A percentile compares a stretch with the other conserved stretches of the same genome.
phyloP scores from a whole-genome alignment of 495 filamentous ascomycete genomes.

The Tirmania nivea region DNA sequence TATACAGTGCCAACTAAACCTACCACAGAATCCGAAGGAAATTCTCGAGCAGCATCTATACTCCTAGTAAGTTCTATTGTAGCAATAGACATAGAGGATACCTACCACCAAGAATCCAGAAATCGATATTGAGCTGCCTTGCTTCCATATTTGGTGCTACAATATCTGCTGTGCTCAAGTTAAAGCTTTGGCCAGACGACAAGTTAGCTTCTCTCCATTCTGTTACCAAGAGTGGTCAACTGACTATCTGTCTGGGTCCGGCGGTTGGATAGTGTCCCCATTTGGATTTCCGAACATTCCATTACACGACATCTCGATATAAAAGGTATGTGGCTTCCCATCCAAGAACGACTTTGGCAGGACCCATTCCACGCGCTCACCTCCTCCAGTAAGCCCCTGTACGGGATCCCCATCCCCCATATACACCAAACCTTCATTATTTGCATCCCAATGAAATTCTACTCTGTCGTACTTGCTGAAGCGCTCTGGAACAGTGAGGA shows the following conservation, averaged over 20 bases:
- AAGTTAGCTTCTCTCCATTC: too few species aligned
- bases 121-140: slow-evolving; percentile 64
- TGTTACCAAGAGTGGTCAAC: not conserved
- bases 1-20: not conserved
- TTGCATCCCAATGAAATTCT: slow-evolving; percentile 88
- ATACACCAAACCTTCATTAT: slow-evolving; percentile 84
- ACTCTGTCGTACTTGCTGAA: slow-evolving; percentile 51
- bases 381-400: slow-evolving; percentile 82
- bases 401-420: slow-evolving; percentile 66
- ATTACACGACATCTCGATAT: slow-evolving; percentile 97
- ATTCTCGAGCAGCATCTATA: slow-evolving; percentile 54
- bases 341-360: slow-evolving; percentile 54
- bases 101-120: slow-evolving; percentile 60
- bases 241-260: slow-evolving; percentile 48
- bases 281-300: slow-evolving; percentile 90
- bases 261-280: slow-evolving; percentile 72
- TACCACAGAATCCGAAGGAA: slow-evolving; percentile 50
- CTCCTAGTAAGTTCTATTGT: too few species aligned
- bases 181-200: slow-evolving; percentile 26
- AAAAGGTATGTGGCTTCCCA: slow-evolving; percentile 69
- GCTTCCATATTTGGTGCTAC: slow-evolving; percentile 74
- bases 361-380: slow-evolving; percentile 72
- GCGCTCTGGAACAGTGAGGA: slow-evolving; percentile 50
- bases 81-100: too few species aligned
- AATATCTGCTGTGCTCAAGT: slow-evolving; percentile 59